A percentile compares a stretch with the other conserved stretches of the same genome.
phyloP scores from a whole-genome alignment of 2,329 filamentous ascomycete genomes.

The Fusarium sp. region DNA sequence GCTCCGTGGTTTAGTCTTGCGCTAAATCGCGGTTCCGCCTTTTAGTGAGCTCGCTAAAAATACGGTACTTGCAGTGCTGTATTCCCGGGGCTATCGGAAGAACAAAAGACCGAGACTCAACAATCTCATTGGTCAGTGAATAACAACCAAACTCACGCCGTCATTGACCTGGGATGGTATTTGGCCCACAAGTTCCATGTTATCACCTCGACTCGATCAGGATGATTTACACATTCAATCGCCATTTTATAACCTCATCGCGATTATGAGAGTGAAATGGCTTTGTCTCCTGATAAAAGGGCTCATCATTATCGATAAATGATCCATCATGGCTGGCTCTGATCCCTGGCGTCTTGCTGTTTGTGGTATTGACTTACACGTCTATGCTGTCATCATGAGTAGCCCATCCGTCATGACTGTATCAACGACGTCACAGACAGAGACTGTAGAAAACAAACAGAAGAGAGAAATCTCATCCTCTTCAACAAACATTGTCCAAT shows the following conservation, averaged over 20 bases:
- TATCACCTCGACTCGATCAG: conserved; percentile 6
- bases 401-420: conserved; percentile 29
- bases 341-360: conserved; percentile 10
- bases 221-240: conserved; percentile 8
- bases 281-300: background rate
- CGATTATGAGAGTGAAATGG: background rate
- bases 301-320: background rate
- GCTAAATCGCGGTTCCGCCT: conserved; percentile 41
- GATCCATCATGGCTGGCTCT: conserved; percentile 5
- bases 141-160: conserved; percentile 2
- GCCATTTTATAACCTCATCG: conserved; percentile 4
- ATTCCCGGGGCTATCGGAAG: background rate
- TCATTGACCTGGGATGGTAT: conserved; percentile 26
- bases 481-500: background rate
- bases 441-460: conserved; percentile 11
- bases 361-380: conserved; percentile 14
- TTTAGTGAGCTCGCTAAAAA: conserved; percentile 20
- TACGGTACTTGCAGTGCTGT: background rate
- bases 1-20: conserved; percentile 34
- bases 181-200: conserved; percentile 1
- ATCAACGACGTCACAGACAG: conserved; percentile 32
- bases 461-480: background rate
- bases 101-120: background rate
- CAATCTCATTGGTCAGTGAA: background rate
- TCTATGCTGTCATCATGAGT: conserved; percentile 38